Percentiles rank a stretch among this genome's conserved stretches.
Evolutionary conservation across 2,329 filamentous ascomycete species (phyloP).

Genomic region (Fusarium decemcellulare): DNA sequence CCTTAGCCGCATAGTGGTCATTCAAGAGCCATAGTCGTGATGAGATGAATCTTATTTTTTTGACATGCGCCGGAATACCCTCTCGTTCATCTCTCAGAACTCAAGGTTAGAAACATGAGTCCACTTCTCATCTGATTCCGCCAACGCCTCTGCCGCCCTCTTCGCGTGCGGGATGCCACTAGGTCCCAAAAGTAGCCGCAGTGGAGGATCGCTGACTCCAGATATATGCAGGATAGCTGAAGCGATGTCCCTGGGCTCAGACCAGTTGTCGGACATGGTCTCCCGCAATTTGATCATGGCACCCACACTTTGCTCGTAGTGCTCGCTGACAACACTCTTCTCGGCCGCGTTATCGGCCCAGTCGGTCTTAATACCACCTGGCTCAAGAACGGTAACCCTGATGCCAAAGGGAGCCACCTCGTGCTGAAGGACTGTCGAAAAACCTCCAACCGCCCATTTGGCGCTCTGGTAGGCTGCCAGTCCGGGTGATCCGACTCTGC

Average conservation of each 20-base stretch:
- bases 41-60: background rate
- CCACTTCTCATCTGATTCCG: conserved; percentile 52
- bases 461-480: conserved; percentile 55
- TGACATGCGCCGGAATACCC: background rate
- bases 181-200: conserved; percentile 51
- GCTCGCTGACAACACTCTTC: conserved; percentile 48
- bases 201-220: conserved; percentile 46
- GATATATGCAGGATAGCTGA: conserved; percentile 47
- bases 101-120: conserved; percentile 25
- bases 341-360: conserved; percentile 52
- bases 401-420: conserved; percentile 56
- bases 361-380: conserved; percentile 58
- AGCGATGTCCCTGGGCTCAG: conserved; percentile 45
- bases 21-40: no score
- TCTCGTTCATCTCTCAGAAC: background rate
- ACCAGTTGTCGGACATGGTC: conserved; percentile 4
- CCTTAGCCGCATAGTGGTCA: no score
- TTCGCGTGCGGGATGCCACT: conserved; percentile 45
- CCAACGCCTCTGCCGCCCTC: conserved; percentile 36
- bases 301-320: conserved; percentile 55
- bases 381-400: conserved; percentile 56
- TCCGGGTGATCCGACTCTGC: conserved; percentile 51
- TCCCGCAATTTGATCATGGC: conserved; percentile 25
- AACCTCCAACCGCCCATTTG: conserved; percentile 57
- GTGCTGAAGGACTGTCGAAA: conserved; percentile 53